Conservation (phyloP, 139 green algal species). For the Chlamydomonas schloesseri region DNA sequence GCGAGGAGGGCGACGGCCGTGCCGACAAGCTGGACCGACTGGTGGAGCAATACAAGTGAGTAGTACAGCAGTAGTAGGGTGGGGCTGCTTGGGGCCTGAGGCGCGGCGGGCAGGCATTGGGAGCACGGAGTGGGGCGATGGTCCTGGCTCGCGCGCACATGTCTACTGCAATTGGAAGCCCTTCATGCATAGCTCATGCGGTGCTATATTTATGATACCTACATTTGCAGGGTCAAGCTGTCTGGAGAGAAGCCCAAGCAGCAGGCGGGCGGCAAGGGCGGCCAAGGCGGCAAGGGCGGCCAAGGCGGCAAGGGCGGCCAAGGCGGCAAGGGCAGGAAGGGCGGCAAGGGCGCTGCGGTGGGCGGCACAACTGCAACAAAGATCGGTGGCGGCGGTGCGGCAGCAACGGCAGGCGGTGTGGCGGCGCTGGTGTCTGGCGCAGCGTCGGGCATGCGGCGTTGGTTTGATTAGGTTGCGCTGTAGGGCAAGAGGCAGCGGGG, state of each 20-base stretch:
- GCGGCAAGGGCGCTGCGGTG: background rate
- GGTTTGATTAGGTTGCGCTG: constrained; percentile 61
- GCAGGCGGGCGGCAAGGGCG: background rate
- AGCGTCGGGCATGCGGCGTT: constrained; percentile 51
- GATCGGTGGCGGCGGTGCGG: background rate
- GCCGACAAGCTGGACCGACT: constrained; percentile 61
- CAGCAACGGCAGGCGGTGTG: background rate
- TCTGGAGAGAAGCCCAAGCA: background rate
- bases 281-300: background rate
- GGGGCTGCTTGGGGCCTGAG: constrained; percentile 43
- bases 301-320: background rate
- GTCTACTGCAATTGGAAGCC: no score
- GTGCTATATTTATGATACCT: background rate
- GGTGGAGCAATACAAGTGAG: constrained; percentile 47
- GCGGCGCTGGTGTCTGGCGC: background rate
- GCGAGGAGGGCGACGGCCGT: constrained; percentile 49
- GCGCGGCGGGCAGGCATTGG: constrained; percentile 10
- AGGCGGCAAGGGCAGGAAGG: background rate
- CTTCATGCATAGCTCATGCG: no score
- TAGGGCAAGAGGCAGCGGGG: no score
- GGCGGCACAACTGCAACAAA: background rate
- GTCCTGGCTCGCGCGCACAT: no score
- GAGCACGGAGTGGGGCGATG: background rate
- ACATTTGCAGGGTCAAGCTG: background rate
- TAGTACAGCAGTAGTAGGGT: no score